A percentile compares a stretch with the other conserved stretches of the same genome.
These are phyloP conservation scores for Wickerhamomyces queroliae DNA, from an alignment of 805 yeast genomes.

Conservation along the genomic window DNA sequence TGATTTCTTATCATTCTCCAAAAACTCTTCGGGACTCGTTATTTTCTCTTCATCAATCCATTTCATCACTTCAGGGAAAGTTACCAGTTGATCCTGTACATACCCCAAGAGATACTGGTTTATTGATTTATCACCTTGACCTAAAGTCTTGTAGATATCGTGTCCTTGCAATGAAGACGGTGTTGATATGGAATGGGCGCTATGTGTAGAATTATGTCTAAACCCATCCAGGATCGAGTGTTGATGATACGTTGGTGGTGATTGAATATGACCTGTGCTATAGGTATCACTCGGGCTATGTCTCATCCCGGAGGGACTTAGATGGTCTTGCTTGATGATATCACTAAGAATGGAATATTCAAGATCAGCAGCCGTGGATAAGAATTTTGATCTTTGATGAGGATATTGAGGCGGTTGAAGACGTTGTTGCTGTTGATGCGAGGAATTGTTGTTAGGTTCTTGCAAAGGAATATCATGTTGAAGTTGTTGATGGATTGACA, in stretches of 20 bases:
- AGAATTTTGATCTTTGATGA: slow-evolving; percentile 36
- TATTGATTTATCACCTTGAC: slow-evolving; percentile 49
- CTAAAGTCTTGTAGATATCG: slow-evolving; percentile 24
- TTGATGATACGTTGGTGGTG: slow-evolving; percentile 7
- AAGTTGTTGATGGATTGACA: neutral
- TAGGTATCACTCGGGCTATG: slow-evolving; percentile 3
- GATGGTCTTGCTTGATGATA: slow-evolving; percentile 41
- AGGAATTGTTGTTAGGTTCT: slow-evolving; percentile 5
- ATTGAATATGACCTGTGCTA: slow-evolving; percentile 3
- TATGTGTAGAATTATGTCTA: slow-evolving; percentile 6
- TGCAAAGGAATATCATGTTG: neutral
- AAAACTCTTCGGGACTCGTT: slow-evolving; percentile 1
- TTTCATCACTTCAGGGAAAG: slow-evolving; percentile 56
- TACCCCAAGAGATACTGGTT: slow-evolving; percentile 67
- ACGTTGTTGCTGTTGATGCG: slow-evolving; percentile 17
- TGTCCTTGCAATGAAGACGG: slow-evolving; percentile 12
- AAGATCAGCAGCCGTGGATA: slow-evolving; percentile 66
- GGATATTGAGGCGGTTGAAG: slow-evolving; percentile 8
- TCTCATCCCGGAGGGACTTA: neutral
- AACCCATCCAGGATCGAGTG: slow-evolving; percentile 1
- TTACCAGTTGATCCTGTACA: slow-evolving; percentile 30
- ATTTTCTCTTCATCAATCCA: slow-evolving; percentile 14
- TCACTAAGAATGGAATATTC: slow-evolving; percentile 67
- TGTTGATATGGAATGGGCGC: slow-evolving; percentile 12
- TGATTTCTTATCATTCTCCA: slow-evolving; percentile 1